phyloP scores from a whole-genome alignment of 179 eudicot genomes.

The Carnegiea gigantea region DNA sequence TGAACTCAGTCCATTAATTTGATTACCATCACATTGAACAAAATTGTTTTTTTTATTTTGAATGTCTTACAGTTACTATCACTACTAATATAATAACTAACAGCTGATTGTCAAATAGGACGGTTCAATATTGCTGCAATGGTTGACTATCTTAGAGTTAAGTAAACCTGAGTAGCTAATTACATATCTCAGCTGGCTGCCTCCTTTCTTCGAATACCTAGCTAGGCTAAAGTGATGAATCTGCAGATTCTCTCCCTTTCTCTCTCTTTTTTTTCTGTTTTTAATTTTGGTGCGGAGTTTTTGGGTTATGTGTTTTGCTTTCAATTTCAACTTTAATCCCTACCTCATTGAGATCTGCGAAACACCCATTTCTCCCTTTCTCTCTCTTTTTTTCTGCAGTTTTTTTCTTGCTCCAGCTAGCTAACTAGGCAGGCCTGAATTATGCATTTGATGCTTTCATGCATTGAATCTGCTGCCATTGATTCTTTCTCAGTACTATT shows the following conservation, averaged over 20 bases:
- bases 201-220: too few species aligned
- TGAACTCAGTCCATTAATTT: neutral
- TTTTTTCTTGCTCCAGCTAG: constrained; percentile 3
- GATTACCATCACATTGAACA: neutral
- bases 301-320: constrained; percentile 13
- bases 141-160: neutral
- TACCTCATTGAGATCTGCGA: neutral
- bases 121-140: neutral
- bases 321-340: constrained; percentile 1
- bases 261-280: neutral
- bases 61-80: too few species aligned
- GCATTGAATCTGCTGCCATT: neutral
- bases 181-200: too few species aligned
- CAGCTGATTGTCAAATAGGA: too few species aligned
- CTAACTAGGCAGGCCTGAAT: constrained; percentile 8
- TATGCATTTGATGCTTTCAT: neutral
- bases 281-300: neutral
- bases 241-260: neutral
- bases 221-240: too few species aligned
- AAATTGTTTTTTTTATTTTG: too few species aligned
- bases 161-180: neutral
- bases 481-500: neutral
- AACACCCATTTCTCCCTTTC: neutral
- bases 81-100: too few species aligned
- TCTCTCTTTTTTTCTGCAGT: constrained; percentile 2